phyloP scores from a whole-genome alignment of 139 green algal genomes.

The Coccomyxa sp. region DNA sequence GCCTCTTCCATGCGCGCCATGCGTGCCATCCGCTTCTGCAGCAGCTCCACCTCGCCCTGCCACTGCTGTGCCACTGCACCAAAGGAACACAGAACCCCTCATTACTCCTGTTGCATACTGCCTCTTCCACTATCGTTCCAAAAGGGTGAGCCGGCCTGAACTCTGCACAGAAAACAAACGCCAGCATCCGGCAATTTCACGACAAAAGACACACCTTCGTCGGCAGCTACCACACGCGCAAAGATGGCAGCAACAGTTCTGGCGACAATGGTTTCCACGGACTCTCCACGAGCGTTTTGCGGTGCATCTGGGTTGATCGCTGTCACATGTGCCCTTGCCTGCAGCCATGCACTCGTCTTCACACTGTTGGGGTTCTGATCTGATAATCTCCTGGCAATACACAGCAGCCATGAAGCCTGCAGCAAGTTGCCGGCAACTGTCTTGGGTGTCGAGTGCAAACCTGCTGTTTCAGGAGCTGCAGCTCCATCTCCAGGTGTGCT shows the following conservation, averaged over 20 bases:
- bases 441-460: neutral
- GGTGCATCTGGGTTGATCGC: no score
- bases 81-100: no score
- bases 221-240: neutral
- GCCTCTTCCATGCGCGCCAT: slow-evolving; percentile 1
- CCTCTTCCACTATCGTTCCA: neutral
- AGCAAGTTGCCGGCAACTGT: neutral
- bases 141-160: neutral
- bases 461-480: neutral
- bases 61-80: neutral
- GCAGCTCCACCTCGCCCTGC: neutral
- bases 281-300: no score
- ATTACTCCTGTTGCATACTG: neutral
- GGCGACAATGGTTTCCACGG: neutral
- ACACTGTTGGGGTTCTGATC: neutral
- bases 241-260: neutral
- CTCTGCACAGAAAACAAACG: neutral
- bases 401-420: no score
- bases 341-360: neutral
- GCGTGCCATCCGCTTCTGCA: neutral
- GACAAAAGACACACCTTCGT: neutral
- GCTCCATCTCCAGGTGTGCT: neutral
- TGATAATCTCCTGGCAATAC: neutral
- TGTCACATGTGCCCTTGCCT: neutral
- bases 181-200: neutral